Evolutionary conservation across 352 stramenopile species (phyloP), one percentile per base, ranked within the genome.

Genomic region (Saprolegnia parasitica): DNA sequence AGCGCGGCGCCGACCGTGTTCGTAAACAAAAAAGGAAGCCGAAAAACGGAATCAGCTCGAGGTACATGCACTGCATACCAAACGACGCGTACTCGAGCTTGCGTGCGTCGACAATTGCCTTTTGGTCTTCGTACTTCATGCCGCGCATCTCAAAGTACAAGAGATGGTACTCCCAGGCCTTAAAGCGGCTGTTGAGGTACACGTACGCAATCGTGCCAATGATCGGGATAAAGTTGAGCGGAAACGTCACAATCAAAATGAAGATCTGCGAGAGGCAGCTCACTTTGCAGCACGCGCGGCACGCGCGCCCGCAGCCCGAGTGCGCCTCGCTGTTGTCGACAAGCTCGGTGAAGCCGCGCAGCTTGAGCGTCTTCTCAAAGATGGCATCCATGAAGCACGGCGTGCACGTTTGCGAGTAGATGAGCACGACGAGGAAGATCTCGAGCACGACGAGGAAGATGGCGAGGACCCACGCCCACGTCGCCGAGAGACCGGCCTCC

Each of bases 61-160:
- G 66, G 35, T 88, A 80, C 67, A 90, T 75, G 32, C 78, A 79
- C 62, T 89, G 82, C 77, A 87, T 87, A 45, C 84, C 84, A 42
- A 92, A 92, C 11, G 73, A 74, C 42, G 78, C 78, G 76, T 90
- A 92, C 67, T 88, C 72, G 47, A 74, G 54, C 56, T 81, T 79
- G 70, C 75, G 81, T 32, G 77, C 65, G 11, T 79, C 65, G 23
- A 92, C 56, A 15, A 89, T 77, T 8, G 64, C 67, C 62, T 81
- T 79, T 60, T 92, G 84, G 56, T 89, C 75, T 16, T 58, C 73
- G 70, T 88, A 88, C n/a, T 56, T 62, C 23, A 77, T 76, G 62
- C 81, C 79, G 57, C 86, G 86, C 65, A 89, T 78, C 72, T 89
- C 82, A 70, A 92, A 90, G 71, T 89, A 92, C 68, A 84, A 84